Evolutionary conservation across 306 rosid species (phyloP).

Genomic region (Castanea crenata): DNA sequence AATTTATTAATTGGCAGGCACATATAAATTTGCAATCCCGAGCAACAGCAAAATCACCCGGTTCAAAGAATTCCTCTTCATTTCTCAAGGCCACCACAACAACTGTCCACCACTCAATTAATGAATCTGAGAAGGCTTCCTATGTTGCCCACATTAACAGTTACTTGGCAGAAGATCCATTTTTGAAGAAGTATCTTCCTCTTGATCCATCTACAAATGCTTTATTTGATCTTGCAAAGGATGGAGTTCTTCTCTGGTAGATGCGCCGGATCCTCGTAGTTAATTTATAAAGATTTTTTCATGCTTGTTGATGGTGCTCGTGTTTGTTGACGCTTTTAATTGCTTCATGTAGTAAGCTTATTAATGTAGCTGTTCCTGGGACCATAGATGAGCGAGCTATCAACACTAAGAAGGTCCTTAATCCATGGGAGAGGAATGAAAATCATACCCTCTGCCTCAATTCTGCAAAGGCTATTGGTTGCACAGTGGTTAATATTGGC

Average conservation of each 20-base stretch:
- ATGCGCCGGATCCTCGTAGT: conserved; percentile 25
- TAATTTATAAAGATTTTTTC: not conserved
- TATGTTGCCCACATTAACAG: conserved; percentile 89
- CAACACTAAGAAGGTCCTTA: conserved; percentile 80
- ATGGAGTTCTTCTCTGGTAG: conserved; percentile 97
- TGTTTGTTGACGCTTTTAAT: conserved; percentile 33
- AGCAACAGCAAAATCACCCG: conserved; percentile 59
- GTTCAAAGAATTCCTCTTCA: conserved; percentile 65
- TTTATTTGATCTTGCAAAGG: conserved; percentile 89
- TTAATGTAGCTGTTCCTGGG: conserved; percentile 96
- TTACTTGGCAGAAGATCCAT: conserved; percentile 79
- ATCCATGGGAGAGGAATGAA: conserved; percentile 99
- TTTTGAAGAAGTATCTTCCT: conserved; percentile 81
- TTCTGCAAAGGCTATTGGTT: conserved; percentile 98
- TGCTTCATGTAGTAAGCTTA: conserved; percentile 77
- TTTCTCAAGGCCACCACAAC: conserved; percentile 94
- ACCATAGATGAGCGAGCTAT: conserved; percentile 99
- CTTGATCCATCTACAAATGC: conserved; percentile 72
- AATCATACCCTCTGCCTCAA: conserved; percentile 96
- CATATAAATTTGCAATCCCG: conserved; percentile 66
- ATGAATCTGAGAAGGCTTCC: conserved; percentile 91
- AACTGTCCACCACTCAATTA: conserved; percentile 80
- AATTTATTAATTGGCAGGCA: conserved; percentile 55
- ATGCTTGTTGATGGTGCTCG: conserved; percentile 1
- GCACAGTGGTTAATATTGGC: conserved; percentile 99